A percentile compares a stretch with the other conserved stretches of the same genome.
Evolutionary conservation across 495 filamentous ascomycete species (phyloP).

Genomic region (Acidomyces sp.): DNA sequence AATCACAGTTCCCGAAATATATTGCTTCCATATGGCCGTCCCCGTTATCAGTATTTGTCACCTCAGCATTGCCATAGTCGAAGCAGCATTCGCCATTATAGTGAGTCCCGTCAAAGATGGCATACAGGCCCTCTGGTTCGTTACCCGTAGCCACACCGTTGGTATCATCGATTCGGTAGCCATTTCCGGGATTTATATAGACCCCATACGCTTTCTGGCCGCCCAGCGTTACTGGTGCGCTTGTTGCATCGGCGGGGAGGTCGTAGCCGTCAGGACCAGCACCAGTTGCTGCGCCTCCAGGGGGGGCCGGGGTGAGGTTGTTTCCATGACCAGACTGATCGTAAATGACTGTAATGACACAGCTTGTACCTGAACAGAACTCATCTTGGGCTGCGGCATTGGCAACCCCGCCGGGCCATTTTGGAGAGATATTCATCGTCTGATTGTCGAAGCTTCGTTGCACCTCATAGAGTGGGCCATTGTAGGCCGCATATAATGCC

Average conservation of each 20-base stretch:
- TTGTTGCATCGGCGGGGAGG: slow-evolving; percentile 40
- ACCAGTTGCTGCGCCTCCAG: slow-evolving; percentile 37
- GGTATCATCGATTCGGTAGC: slow-evolving; percentile 12
- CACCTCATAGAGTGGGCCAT: slow-evolving; percentile 43
- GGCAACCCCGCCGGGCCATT: slow-evolving; percentile 42
- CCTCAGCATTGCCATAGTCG: slow-evolving; percentile 50
- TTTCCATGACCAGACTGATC: slow-evolving; percentile 47
- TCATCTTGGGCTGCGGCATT: slow-evolving; percentile 43
- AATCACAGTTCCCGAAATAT: slow-evolving; percentile 39
- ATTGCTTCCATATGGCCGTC: slow-evolving; percentile 50
- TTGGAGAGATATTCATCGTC: slow-evolving; percentile 35
- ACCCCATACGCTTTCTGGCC: slow-evolving; percentile 47
- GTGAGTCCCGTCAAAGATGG: slow-evolving; percentile 46
- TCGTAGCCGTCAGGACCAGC: slow-evolving; percentile 43
- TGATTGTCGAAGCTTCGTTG: slow-evolving; percentile 37
- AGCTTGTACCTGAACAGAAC: slow-evolving; percentile 45
- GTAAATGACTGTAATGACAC: slow-evolving; percentile 46
- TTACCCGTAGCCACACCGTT: slow-evolving; percentile 41
- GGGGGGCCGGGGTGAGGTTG: slow-evolving; percentile 44
- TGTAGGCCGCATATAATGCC: slow-evolving; percentile 40
- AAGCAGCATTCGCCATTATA: slow-evolving; percentile 47
- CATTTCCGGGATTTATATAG: slow-evolving; percentile 35
- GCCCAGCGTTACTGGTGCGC: slow-evolving; percentile 44
- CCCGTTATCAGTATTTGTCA: slow-evolving; percentile 39
- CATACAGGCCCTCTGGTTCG: slow-evolving; percentile 44